Evolutionary conservation across 2,329 filamentous ascomycete genomes (phyloP).

Genomic region (Penicillium corylophilum): DNA sequence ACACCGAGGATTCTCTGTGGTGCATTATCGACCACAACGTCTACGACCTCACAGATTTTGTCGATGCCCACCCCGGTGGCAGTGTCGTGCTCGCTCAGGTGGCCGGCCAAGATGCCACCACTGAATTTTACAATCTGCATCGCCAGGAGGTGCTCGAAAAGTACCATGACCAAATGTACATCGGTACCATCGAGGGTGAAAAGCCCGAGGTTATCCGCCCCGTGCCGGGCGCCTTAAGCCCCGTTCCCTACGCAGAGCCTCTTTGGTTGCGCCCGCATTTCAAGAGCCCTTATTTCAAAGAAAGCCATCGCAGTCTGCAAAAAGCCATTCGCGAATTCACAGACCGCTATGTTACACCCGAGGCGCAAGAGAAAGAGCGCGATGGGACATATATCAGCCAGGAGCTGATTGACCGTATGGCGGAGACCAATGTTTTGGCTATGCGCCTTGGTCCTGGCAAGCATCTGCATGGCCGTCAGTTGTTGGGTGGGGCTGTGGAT

Average conservation of each 20-base stretch:
- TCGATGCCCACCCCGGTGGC: slow-evolving; percentile 82
- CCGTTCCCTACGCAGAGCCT: slow-evolving; percentile 81
- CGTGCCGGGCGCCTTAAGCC: slow-evolving; percentile 68
- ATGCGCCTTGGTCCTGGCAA: slow-evolving; percentile 83
- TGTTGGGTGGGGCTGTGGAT: slow-evolving; percentile 69
- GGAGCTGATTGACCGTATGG: slow-evolving; percentile 75
- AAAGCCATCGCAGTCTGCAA: slow-evolving; percentile 68
- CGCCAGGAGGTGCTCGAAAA: slow-evolving; percentile 83
- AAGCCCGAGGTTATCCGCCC: slow-evolving; percentile 70
- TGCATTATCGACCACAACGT: slow-evolving; percentile 84
- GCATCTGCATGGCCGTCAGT: slow-evolving; percentile 69
- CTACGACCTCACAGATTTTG: slow-evolving; percentile 82
- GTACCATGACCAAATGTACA: slow-evolving; percentile 67
- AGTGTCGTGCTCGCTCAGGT: slow-evolving; percentile 76
- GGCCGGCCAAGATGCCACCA: slow-evolving; percentile 77
- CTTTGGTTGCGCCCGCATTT: slow-evolving; percentile 77
- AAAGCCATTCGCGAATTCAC: slow-evolving; percentile 71
- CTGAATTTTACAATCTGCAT: slow-evolving; percentile 88
- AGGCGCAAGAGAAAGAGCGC: slow-evolving; percentile 73
- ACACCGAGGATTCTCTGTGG: slow-evolving; percentile 73
- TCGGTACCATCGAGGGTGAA: slow-evolving; percentile 75
- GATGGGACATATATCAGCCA: slow-evolving; percentile 68
- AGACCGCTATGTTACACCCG: slow-evolving; percentile 68
- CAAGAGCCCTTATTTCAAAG: slow-evolving; percentile 77
- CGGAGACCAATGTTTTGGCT: slow-evolving; percentile 69